Evolutionary conservation across 345 rosid genomes (phyloP).

Genomic region (Eucalyptus sideroxylon): DNA sequence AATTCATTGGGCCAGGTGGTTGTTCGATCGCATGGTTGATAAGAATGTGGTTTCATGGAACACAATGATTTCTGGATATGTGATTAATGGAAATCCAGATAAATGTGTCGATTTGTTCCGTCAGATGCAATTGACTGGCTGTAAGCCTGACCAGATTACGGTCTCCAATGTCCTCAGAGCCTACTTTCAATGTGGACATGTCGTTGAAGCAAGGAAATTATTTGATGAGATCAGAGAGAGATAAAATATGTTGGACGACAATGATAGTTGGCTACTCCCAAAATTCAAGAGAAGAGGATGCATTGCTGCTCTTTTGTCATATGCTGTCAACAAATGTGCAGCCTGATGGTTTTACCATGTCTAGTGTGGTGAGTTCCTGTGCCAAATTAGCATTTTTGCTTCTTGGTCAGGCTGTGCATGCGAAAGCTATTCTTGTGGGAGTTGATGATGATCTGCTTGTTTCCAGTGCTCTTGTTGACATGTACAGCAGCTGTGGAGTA

Average conservation of each 20-base stretch:
- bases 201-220: slow-evolving; percentile 16
- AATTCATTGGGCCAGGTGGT: slow-evolving; percentile 29
- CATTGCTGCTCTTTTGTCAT: slow-evolving; percentile 21
- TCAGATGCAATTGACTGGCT: slow-evolving; percentile 20
- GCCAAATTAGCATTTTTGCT: slow-evolving; percentile 38
- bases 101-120: slow-evolving; percentile 34
- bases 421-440: slow-evolving; percentile 30
- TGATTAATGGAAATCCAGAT: slow-evolving; percentile 23
- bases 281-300: slow-evolving; percentile 43
- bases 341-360: slow-evolving; percentile 33
- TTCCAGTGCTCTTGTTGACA: slow-evolving; percentile 39
- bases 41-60: slow-evolving; percentile 47
- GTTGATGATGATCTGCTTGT: slow-evolving; percentile 31
- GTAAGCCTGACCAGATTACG: slow-evolving; percentile 41
- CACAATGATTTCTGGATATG: slow-evolving; percentile 37
- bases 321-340: slow-evolving; percentile 26
- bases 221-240: slow-evolving; percentile 26
- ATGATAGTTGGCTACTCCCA: slow-evolving; percentile 51
- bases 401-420: slow-evolving; percentile 42
- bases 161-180: slow-evolving; percentile 35
- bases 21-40: slow-evolving; percentile 19
- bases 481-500: slow-evolving; percentile 56
- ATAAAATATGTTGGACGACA: slow-evolving; percentile 44
- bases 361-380: slow-evolving; percentile 39
- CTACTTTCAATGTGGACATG: slow-evolving; percentile 14